Base-by-base conservation (phyloP, 108 stramenopile genomes). In the Cyclostephanos tholiformis region DNA sequence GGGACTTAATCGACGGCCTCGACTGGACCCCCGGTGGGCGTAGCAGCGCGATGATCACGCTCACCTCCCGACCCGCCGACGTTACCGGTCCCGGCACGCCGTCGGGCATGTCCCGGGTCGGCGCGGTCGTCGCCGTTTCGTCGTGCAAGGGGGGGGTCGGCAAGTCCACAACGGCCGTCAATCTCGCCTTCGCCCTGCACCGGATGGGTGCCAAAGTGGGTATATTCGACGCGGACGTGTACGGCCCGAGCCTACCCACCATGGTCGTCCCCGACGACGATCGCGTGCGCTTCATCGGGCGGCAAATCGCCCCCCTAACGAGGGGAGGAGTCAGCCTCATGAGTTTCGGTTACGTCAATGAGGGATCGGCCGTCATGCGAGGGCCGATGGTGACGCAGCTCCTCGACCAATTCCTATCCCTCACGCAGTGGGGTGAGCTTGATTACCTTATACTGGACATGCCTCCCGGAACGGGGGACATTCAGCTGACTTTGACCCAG, bases 391-490 rank as follows among this genome's bases (percentile, higher is more conserved):
- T 93, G 32, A 91, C 87, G 46, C 91, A 95, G 77, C 82, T 98
- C 20, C 82, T 98, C 41, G 95, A 89, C 69, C 97, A 98, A 76
- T 97, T 99, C 65, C 53, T 97, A 23, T 85, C 84, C 20, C 84
- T 91, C 19, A 98, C 98, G 6, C 85, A 95, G 65, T 99, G 99
- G 99, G 98, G 99, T 26, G 75, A 91, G 22, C 83, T 99, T 43
- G 99, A 99, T 85, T 92, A 96, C 63, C 83, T 99, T 22, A 88
- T 99, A 69, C 59, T 99, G 19, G 99, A 99, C 82, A 96, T 99
- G 98, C 99, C 99, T 2, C 99, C 95, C 20, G 99, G 99, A 3
- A 98, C 98, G 22, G 99, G 99, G 25, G 99, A 99, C 69, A 97
- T 99, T 65, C 96, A 96, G 71, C 79, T 99, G 62, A 97, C 97